Evolutionary conservation across 495 filamentous ascomycete genomes (phyloP).

Genomic region (Neurospora sp.): DNA sequence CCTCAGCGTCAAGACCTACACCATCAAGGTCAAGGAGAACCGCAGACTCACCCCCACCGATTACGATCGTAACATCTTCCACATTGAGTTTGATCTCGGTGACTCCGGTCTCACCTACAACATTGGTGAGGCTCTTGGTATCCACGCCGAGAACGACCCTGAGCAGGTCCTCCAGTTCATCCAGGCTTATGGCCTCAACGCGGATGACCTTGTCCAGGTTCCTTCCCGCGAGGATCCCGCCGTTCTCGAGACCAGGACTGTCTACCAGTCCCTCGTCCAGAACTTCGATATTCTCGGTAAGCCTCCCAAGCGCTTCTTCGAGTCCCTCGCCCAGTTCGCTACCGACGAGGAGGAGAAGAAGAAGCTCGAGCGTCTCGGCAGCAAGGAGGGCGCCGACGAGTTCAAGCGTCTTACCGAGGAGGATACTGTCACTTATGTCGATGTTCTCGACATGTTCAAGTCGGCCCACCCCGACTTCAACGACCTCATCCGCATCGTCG

Average conservation of each 20-base stretch:
- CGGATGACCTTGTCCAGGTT: slow-evolving; percentile 78
- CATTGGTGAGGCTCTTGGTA: slow-evolving; percentile 95
- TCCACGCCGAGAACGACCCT: slow-evolving; percentile 87
- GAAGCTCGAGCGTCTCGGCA: slow-evolving; percentile 63
- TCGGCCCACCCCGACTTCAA: slow-evolving; percentile 85
- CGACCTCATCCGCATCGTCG: slow-evolving; percentile 81
- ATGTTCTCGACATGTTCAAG: slow-evolving; percentile 76
- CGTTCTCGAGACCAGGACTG: slow-evolving; percentile 78
- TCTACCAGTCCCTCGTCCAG: slow-evolving; percentile 85
- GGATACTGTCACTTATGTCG: slow-evolving; percentile 86
- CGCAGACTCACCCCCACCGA: slow-evolving; percentile 75
- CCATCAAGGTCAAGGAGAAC: slow-evolving; percentile 89
- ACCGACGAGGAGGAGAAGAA: slow-evolving; percentile 72
- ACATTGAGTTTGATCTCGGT: slow-evolving; percentile 96
- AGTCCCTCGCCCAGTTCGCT: slow-evolving; percentile 79
- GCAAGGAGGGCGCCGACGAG: slow-evolving; percentile 77
- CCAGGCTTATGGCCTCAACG: slow-evolving; percentile 71
- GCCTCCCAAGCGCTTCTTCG: slow-evolving; percentile 95
- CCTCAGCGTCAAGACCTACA: slow-evolving; percentile 70
- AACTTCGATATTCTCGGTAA: slow-evolving; percentile 96
- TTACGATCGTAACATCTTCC: slow-evolving; percentile 99
- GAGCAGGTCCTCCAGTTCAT: slow-evolving; percentile 77
- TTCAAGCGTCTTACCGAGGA: slow-evolving; percentile 93
- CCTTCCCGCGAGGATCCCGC: slow-evolving; percentile 72
- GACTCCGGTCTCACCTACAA: slow-evolving; percentile 85